A percentile compares a stretch with the other conserved stretches of the same genome.
These are phyloP conservation scores for Citropsis articulata DNA, from an alignment of 345 rosid species.

Conservation along the genomic window DNA sequence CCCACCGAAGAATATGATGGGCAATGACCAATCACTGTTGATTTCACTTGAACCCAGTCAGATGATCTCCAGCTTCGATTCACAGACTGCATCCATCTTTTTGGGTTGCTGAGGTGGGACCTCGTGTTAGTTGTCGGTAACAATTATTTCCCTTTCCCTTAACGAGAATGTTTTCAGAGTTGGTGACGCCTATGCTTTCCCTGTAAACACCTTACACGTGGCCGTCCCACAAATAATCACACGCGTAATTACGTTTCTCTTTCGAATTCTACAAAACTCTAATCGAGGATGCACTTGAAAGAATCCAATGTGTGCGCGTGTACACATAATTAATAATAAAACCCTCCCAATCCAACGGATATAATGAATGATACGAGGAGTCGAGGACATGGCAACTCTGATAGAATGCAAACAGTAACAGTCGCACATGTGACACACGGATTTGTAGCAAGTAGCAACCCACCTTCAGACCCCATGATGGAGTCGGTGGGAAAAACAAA, in stretches of 20 bases:
- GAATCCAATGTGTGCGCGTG: too few relatives aligned
- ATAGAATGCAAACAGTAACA: neutral
- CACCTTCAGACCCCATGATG: neutral
- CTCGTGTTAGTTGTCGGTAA: neutral
- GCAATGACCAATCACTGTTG: neutral
- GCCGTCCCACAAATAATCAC: neutral
- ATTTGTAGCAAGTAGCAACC: neutral
- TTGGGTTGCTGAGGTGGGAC: neutral
- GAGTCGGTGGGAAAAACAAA: constrained; percentile 24
- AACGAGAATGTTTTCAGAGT: neutral
- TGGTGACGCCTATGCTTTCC: fast-evolving
- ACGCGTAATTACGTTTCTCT: neutral
- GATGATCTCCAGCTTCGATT: neutral
- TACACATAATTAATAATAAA: too few relatives aligned
- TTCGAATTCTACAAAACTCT: too few relatives aligned
- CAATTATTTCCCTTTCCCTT: neutral
- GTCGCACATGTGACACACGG: neutral
- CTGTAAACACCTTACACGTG: neutral
- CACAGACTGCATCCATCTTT: neutral
- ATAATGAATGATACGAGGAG: neutral
- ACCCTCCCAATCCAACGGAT: neutral
- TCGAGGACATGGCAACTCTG: neutral
- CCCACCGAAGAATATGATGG: neutral
- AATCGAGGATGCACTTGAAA: too few relatives aligned
- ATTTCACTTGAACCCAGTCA: neutral